These are phyloP conservation scores for Lactifluus piperatus DNA, from an alignment of 768 basidiomycete genomes.

Conservation along the genomic window DNA sequence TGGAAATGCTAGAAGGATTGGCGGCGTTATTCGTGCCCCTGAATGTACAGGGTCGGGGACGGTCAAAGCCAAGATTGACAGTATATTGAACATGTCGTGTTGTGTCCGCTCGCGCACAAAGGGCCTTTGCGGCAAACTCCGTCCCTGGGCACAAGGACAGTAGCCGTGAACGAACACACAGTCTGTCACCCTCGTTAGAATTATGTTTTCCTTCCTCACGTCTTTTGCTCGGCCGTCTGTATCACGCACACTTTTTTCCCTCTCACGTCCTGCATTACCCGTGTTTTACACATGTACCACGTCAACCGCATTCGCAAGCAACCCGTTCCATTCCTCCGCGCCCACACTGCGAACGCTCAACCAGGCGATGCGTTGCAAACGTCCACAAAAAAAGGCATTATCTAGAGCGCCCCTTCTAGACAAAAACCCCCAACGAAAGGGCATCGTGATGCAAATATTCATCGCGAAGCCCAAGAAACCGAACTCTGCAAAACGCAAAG, in stretches of 20 bases:
- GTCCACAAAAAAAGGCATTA: slow-evolving; percentile 35
- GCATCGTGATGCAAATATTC: slow-evolving; percentile 76
- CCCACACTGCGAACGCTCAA: slow-evolving; percentile 65
- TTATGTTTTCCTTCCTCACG: slow-evolving; percentile 12
- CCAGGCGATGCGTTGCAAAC: slow-evolving; percentile 77
- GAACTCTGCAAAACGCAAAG: slow-evolving; percentile 97
- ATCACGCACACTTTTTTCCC: slow-evolving; percentile 2
- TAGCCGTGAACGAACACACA: not conserved
- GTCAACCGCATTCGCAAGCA: slow-evolving; percentile 29
- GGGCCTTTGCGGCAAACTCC: slow-evolving; percentile 7
- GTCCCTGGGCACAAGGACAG: not conserved
- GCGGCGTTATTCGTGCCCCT: not conserved
- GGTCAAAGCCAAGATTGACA: no score
- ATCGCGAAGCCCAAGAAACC: slow-evolving; percentile 92
- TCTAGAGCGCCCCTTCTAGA: slow-evolving; percentile 77
- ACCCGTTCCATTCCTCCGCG: slow-evolving; percentile 57
- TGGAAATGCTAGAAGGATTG: not conserved
- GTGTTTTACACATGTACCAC: slow-evolving; percentile 7
- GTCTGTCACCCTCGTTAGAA: no score
- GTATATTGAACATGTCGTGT: no score
- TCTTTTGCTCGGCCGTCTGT: slow-evolving; percentile 4
- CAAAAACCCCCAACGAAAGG: slow-evolving; percentile 78
- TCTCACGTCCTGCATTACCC: slow-evolving; percentile 10
- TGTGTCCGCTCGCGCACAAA: no score
- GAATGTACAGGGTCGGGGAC: no score